Evolutionary conservation across 257 asterid species (phyloP), one percentile per base, ranked within the genome.

Genomic region (Nyctanthes arbortristis): DNA sequence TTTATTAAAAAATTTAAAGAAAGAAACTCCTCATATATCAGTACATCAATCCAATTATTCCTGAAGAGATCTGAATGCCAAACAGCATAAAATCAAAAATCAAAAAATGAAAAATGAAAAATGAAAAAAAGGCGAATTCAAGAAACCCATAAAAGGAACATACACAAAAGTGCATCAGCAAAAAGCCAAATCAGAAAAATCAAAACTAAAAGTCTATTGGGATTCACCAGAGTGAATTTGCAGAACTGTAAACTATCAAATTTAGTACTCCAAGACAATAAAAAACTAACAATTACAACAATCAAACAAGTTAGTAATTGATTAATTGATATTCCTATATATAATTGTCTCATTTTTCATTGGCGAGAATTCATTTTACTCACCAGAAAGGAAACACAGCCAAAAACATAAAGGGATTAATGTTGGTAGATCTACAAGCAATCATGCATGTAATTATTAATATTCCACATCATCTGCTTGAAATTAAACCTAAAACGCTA

Each of bases 1-100:
- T 65, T 69, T 73, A 77, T 70, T 73, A 69, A 32, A 56, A 68
- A 76, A 69, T 45, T 76, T 75, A 36, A 36, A 39, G n/a, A 39
- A 39, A 39, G n/a, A n/a, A n/a, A n/a, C n/a, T n/a, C n/a, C n/a
- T n/a, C n/a, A n/a, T n/a, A n/a, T n/a, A n/a, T n/a, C n/a, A n/a
- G n/a, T n/a, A n/a, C n/a, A n/a, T n/a, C n/a, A n/a, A n/a, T n/a
- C n/a, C n/a, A n/a, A n/a, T n/a, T n/a, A n/a, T n/a, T n/a, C n/a
- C n/a, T 16, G 52, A 6, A 43, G 52, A 43, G 52, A 40, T 40
- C 52, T 40, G 52, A 40, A 40, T 14, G 6, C 52, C 4, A 14
- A 14, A 16, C 16, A 40, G 16, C 52, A 40, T 40, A 40, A 40
- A 3, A 40, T 43, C 24, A 16, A 43, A 43, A 22, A 5, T 45